These are phyloP conservation scores for Leucocoprinus birnbaumii DNA, from an alignment of 768 basidiomycete genomes.

Conservation along the genomic window DNA sequence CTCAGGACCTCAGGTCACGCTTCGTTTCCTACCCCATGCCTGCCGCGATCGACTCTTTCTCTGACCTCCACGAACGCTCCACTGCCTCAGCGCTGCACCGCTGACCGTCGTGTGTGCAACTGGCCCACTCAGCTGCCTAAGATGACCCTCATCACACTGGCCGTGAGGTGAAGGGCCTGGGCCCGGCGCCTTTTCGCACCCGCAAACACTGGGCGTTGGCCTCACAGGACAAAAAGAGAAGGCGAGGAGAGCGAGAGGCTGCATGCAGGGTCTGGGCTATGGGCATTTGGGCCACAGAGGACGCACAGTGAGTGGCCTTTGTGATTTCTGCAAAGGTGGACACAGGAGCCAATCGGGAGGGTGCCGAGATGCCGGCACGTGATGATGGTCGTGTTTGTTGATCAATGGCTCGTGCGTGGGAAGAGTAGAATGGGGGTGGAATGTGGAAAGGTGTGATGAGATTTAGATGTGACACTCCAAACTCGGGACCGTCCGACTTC, in stretches of 20 bases:
- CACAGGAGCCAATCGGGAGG: constrained; percentile 17
- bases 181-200: background rate
- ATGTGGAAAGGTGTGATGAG: constrained; percentile 35
- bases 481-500: constrained; percentile 45
- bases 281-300: background rate
- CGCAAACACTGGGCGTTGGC: background rate
- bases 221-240: background rate
- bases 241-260: background rate
- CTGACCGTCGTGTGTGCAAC: background rate
- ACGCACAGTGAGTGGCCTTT: background rate
- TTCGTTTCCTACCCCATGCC: constrained; percentile 12
- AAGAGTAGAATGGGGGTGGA: constrained; percentile 21
- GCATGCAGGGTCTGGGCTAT: background rate
- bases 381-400: constrained; percentile 32
- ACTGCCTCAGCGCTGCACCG: background rate
- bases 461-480: constrained; percentile 43
- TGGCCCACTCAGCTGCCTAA: background rate
- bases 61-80: constrained; percentile 5
- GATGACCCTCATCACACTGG: constrained; percentile 1
- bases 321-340: constrained; percentile 2
- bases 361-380: constrained; percentile 29
- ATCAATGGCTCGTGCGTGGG: constrained; percentile 50
- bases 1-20: constrained; percentile 13
- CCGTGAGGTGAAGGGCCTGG: background rate
- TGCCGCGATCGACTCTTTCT: background rate